Base-by-base conservation (phyloP, 306 rosid species). In the Vigna nakashimae region DNA sequence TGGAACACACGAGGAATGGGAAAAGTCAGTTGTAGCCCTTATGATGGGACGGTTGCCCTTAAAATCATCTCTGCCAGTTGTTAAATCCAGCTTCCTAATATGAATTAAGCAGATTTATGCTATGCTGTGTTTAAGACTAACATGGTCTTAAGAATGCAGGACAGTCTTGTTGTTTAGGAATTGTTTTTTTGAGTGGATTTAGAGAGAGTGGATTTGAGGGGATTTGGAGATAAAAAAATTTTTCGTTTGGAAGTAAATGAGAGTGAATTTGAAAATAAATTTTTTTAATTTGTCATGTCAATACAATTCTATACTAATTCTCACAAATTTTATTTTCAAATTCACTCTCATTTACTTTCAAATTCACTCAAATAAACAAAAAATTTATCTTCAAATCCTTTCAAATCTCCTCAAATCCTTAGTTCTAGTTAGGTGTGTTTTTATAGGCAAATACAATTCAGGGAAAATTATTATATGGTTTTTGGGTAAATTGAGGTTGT, bases 11-110 rank as follows among this genome's bases (percentile, higher is more conserved):
- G 49, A 71, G 50, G 75, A 76, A 64, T 15, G 53, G 24, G 9
- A 67, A 57, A 48, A 13, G 64, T 49, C 80, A 49, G 68, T 81
- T 48, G 17, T 72, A 43, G n/a, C 64, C 55, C 58, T 66, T 11
- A 16, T 53, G 67, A 18, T 58, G 69, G 30, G 30, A 53, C 50
- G 60, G 65, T 71, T 71, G 65, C 59, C 69, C 63, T 55, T 72
- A 20, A 2, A 53, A 10, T 52, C 48, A 53, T 20, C 7, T 69
- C 24, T 17, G 43, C 52, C 69, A 62, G 63, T 76, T 76, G 57
- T 63, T 59, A 69, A 64, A 43, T 53, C 46, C 34, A 82, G 77
- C 74, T 63, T 43, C 64, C 64, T 52, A 22, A 43, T 56, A 51
- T 57, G 45, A 22, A 57, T 73, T 30, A 58, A 26, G 65, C 68